Base-by-base conservation (phyloP, 495 filamentous ascomycete species). In the Amniculicola lignicola region DNA sequence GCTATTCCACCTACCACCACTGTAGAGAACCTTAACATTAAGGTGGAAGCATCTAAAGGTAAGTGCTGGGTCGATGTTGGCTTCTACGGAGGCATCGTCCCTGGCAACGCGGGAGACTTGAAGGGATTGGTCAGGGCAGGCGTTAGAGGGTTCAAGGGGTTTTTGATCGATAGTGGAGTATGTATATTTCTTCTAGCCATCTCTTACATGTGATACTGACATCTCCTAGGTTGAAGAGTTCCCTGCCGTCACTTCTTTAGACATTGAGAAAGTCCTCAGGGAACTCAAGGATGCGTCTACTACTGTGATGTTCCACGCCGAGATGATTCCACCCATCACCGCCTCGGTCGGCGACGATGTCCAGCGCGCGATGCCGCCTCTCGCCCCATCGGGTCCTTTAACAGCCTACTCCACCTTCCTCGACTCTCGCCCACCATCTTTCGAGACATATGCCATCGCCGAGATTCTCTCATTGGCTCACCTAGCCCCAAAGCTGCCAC, bases 21-120 rank as follows among this genome's bases (percentile, higher is more conserved):
- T 0, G 79, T 97, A 4, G 74, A 79, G 18, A 87, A 85, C 12
- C 77, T 98, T 61, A 79, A 85, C 59, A 85, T 88, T 69, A 98
- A 98, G 75, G 74, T 95, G 22, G 77, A 80, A 29, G 93, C 93
- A 44, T 92, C 91, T 24, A 69, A 84, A 63, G 88, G 88, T 45
- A 83, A 96, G 72, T 97, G 93, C 74, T 98, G 93, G 93, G 89
- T 97, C 16, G 93, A 98, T 68, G 93, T 97, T 28, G 93, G 93
- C 43, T 97, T 98, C 74, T 98, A 98, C 66, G 93, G 93, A 35
- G 93, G 93, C 31, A 82, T 98, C 40, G 84, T 98, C 58, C 93
- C 93, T 11, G 93, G 93, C 18, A 98, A 98, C 65, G 79, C 83
- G 11, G 69, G 77, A 18, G 84, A 97, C 62, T 73, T 98, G 29